Base-by-base conservation (phyloP, 768 basidiomycete genomes). In the Postia placenta region DNA sequence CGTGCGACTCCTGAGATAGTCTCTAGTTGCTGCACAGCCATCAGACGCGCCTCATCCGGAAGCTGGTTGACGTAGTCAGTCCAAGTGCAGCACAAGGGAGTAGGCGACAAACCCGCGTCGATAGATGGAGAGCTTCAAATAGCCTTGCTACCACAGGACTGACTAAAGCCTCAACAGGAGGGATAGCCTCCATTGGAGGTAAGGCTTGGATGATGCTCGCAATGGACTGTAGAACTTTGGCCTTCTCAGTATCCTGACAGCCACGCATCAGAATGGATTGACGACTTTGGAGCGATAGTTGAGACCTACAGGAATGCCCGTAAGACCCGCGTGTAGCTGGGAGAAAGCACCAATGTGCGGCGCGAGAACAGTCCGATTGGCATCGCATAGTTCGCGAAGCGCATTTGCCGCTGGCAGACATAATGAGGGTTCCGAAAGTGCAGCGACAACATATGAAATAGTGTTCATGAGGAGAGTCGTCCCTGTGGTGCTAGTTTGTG, bases 121-220 rank as follows among this genome's bases (percentile, higher is more conserved):
- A 74, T 1, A 74, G 75, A 26, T 73, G 76, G 4, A 91, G 60
- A 0, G 82, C 79, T 42, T 79, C 76, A n/a, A 71, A 73, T 0
- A 95, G 68, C 56, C 80, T 84, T 41, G 80, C 74, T 1, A 91
- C 68, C 3, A 94, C 81, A 0, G 92, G 92, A 45, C 70, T 73
- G 5, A 91, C 76, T 48, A 95, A 87, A 0, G 81, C 87, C 68
- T 85, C 79, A 20, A 94, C 74, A 0, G 92, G 87, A 0, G 80
- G 74, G 23, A 95, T 83, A 48, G 80, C 87, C 37, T 92, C 85
- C 36, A 71, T 70, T 0, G 90, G 83, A 0, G 89, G 85, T 42
- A 97, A 66, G 0, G 93, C 94, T 59, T 96, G 90, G 26, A 96
- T 87, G 2, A 97, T 91, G 54, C 92, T 95, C 1, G 91, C 83